phyloP scores from a whole-genome alignment of 768 basidiomycete genomes.

The Daedaleopsis nitida region DNA sequence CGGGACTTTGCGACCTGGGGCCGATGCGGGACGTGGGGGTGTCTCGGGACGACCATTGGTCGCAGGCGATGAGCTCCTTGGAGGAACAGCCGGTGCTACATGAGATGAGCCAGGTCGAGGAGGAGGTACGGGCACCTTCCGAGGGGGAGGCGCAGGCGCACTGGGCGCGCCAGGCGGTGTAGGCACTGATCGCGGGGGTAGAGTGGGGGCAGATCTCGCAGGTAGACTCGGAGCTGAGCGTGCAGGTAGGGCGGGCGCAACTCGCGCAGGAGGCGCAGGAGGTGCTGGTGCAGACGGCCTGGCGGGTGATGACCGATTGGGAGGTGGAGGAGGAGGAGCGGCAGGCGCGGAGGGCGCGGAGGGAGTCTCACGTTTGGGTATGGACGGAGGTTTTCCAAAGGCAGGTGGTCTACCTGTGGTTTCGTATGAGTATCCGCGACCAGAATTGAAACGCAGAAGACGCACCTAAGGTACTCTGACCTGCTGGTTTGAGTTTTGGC shows the following conservation, averaged over 20 bases:
- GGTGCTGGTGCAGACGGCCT: conserved; percentile 31
- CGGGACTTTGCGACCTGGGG: conserved; percentile 28
- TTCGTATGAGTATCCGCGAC: conserved; percentile 1
- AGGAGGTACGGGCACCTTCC: conserved; percentile 32
- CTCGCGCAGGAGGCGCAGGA: conserved; percentile 28
- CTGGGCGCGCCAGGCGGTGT: conserved; percentile 35
- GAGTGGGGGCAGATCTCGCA: conserved; percentile 15
- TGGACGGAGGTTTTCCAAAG: conserved; percentile 66
- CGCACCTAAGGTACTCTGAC: conserved; percentile 51
- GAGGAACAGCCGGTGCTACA: conserved; percentile 28
- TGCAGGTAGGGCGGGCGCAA: conserved; percentile 14
- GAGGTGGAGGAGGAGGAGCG: conserved; percentile 33
- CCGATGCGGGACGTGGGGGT: conserved; percentile 25
- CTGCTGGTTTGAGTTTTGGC: conserved; percentile 87
- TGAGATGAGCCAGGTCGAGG: conserved; percentile 42
- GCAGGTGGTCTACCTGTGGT: conserved; percentile 58
- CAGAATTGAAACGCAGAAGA: conserved; percentile 15
- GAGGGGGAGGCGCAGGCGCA: conserved; percentile 41
- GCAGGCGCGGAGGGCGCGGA: conserved; percentile 30
- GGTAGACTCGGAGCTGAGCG: conserved; percentile 35
- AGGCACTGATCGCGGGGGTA: conserved; percentile 28
- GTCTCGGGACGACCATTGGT: conserved; percentile 24
- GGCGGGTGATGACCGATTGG: conserved; percentile 30
- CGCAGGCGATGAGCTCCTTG: conserved; percentile 20
- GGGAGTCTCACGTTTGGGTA: conserved; percentile 54